These are phyloP conservation scores for Rubia peregrina DNA, from an alignment of 305 asterid species.

Conservation along the genomic window DNA sequence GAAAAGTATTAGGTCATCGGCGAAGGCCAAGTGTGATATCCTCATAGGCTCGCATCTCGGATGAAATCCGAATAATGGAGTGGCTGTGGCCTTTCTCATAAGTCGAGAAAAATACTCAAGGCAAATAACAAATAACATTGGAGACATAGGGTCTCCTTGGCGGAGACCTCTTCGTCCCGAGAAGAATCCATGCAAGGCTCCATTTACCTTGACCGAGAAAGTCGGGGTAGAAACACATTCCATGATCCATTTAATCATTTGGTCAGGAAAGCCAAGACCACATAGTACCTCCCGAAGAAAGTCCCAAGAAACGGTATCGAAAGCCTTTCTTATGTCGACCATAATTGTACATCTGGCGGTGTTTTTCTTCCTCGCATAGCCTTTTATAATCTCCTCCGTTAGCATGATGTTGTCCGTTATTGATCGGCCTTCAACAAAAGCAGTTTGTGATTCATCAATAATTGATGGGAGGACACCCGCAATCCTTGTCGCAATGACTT, in stretches of 20 bases:
- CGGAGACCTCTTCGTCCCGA: background rate
- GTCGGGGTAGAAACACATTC: background rate
- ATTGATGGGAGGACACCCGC: background rate
- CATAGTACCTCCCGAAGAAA: background rate
- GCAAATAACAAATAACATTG: too few species aligned
- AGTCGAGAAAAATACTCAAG: too few species aligned
- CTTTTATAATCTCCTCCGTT: background rate
- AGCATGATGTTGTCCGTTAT: background rate
- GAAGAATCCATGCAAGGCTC: background rate
- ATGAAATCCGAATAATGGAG: too few species aligned
- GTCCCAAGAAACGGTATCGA: background rate
- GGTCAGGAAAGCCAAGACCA: background rate
- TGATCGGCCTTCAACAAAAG: background rate
- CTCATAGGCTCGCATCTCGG: too few species aligned
- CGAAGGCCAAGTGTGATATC: too few species aligned
- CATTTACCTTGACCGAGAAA: background rate
- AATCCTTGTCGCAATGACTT: too few species aligned
- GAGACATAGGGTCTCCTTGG: too few species aligned
- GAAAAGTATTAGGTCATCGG: too few species aligned
- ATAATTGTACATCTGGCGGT: background rate
- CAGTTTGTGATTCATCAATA: background rate
- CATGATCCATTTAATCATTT: background rate
- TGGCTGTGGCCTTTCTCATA: too few species aligned
- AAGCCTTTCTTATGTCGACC: background rate
- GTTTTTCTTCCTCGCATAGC: background rate